phyloP scores from a whole-genome alignment of 2,329 filamentous ascomycete species.

The Didymella glomerata region DNA sequence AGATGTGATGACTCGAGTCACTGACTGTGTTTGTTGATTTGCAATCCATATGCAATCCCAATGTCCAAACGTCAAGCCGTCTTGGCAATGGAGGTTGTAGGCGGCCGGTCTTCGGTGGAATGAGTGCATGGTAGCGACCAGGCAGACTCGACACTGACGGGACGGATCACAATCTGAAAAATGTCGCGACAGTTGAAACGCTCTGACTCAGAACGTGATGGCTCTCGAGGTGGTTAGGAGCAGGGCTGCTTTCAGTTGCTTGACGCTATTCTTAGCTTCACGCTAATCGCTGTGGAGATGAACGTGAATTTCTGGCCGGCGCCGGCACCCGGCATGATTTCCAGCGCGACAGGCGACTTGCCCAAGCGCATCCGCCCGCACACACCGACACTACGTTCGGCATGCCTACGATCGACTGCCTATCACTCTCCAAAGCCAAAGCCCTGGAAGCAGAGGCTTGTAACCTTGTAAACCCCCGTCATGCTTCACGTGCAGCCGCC shows the following conservation, averaged over 20 bases:
- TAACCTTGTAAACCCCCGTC: constrained; percentile 8
- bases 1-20: constrained; percentile 10
- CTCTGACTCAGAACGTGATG: constrained; percentile 18
- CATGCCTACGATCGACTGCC: constrained; percentile 37
- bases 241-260: constrained; percentile 22
- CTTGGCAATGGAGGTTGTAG: constrained; percentile 14
- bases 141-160: constrained; percentile 17
- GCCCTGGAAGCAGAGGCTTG: constrained; percentile 27
- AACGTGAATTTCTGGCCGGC: constrained; percentile 17
- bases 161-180: constrained; percentile 12
- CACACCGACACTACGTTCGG: constrained; percentile 28
- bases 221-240: constrained; percentile 18
- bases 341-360: constrained; percentile 25
- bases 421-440: constrained; percentile 36
- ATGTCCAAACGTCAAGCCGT: constrained; percentile 19
- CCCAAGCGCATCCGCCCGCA: constrained; percentile 22
- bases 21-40: constrained; percentile 21
- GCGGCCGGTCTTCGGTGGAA: constrained; percentile 26
- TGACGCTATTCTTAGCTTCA: constrained; percentile 19
- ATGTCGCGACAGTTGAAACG: constrained; percentile 21
- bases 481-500: constrained; percentile 35
- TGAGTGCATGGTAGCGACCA: constrained; percentile 13
- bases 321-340: constrained; percentile 20
- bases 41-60: constrained; percentile 27
- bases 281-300: constrained; percentile 9